phyloP scores from a whole-genome alignment of 2,329 filamentous ascomycete species.

The Aspergillus versicolor region DNA sequence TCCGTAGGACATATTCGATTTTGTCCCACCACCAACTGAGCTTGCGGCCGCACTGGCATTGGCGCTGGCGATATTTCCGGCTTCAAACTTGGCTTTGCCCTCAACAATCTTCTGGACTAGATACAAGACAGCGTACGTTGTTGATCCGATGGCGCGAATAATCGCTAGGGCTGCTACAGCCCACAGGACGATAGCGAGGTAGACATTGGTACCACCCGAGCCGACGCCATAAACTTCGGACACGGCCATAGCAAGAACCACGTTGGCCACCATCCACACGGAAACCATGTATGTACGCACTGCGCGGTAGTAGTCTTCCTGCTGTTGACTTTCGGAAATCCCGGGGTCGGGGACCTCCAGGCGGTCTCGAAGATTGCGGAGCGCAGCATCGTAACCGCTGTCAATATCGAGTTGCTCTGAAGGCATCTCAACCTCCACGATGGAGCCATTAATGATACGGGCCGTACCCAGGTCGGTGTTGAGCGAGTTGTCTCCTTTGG shows the following conservation, averaged over 20 bases:
- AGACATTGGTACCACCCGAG: slow-evolving; percentile 77
- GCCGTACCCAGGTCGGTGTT: slow-evolving; percentile 90
- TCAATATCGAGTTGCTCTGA: slow-evolving; percentile 98
- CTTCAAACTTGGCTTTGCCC: slow-evolving; percentile 66
- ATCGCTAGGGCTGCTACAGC: slow-evolving; percentile 79
- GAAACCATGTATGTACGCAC: slow-evolving; percentile 98
- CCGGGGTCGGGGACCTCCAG: slow-evolving; percentile 70
- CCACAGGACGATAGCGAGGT: slow-evolving; percentile 93
- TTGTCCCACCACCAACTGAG: slow-evolving; percentile 17
- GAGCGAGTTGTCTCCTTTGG: slow-evolving; percentile 95
- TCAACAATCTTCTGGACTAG: slow-evolving; percentile 82
- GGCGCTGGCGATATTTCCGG: slow-evolving; percentile 34
- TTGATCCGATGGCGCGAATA: slow-evolving; percentile 81
- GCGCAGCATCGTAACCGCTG: slow-evolving; percentile 92
- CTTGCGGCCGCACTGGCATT: slow-evolving; percentile 22
- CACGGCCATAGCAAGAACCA: slow-evolving; percentile 88
- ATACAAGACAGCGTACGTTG: slow-evolving; percentile 80
- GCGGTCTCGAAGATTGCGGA: slow-evolving; percentile 91
- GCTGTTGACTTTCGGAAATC: slow-evolving; percentile 74
- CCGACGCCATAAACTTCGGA: slow-evolving; percentile 76
- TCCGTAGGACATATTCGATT: slow-evolving; percentile 28
- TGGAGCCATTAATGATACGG: slow-evolving; percentile 69
- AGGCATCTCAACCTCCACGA: slow-evolving; percentile 95
- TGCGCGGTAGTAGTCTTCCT: slow-evolving; percentile 98
- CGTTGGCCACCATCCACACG: slow-evolving; percentile 89